Evolutionary conservation across 169 alveolate genomes (phyloP), one percentile per base, ranked within the genome.

Genomic region (Plasmodium adleri): DNA sequence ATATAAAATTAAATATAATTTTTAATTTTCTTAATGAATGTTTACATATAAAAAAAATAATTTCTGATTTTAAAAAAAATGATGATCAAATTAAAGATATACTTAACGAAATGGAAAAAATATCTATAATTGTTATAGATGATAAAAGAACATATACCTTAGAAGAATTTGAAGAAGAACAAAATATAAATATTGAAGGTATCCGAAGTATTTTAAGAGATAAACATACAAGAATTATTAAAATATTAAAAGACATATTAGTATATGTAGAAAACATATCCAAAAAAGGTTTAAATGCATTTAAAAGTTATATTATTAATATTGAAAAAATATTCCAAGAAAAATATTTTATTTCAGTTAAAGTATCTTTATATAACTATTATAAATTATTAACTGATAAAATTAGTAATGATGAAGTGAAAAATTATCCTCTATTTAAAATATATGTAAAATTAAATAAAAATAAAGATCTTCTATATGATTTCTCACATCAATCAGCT

Each of bases 371-470:
- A 24, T 83, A 83, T 72, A 83, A 83, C 32, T 83, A 83, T 54
- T 83, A 68, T 28, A 83, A 83, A 58, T 83, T 83, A 28, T 60
- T 83, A 32, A 83, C 85, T 6, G 83, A 83, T 83, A 83, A 83
- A 83, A 83, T 83, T 26, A 68, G 74, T 50, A 83, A 83, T 59
- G 91, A 83, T 72, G 91, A 56, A 68, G 91, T 83, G 39, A 83
- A 83, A 32, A 83, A 83, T 56, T 83, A 68, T 28, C 91, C 91
- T 59, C 20, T 83, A 83, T 83, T 83, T 67, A 83, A 68, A 83
- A 83, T 83, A 10, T 83, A 83, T 54, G 73, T 83, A 12, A 83
- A 56, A 68, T 17, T 83, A 9, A 83, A 83, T 83, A 67, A 60
- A 22, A 45, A 68, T 10, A 83, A 83, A 43, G 83, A 83, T 15